Evolutionary conservation across 2,329 filamentous ascomycete species (phyloP), one percentile per base, ranked within the genome.

Genomic region (Pseudocercospora eumusae): DNA sequence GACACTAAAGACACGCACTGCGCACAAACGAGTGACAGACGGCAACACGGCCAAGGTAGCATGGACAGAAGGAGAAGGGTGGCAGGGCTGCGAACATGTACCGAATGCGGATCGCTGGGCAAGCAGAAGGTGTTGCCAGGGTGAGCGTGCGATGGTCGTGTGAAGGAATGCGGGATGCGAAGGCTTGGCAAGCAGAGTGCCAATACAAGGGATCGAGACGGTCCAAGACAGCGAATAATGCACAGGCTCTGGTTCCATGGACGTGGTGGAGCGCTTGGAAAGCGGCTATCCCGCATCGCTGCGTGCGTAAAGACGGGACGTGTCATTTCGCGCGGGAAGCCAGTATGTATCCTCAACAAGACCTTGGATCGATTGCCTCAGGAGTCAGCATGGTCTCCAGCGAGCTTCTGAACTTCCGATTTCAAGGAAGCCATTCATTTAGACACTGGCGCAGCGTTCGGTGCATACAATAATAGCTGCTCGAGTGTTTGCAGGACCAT

Each of bases 161-260:
- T 13, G 25, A 20, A 58, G 60, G 60, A 62, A 62, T 62, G 60
- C 55, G 49, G 60, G 28, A 36, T 33, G 54, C 20, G 44, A 42
- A 23, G 25, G 47, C 25, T 56, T 59, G 42, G 44, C 28, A 40
- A 36, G 4, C 13, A 23, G 21, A 21, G n/a, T 20, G 21, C 44
- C 4, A 4, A 7, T 21, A 45, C n/a, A n/a, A n/a, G n/a, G n/a
- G n/a, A n/a, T 45, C 42, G 42, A 45, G n/a, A 15, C 21, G 47
- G 47, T 11, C 15, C 15, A 18, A 28, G 21, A 28, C 25, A 28
- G 47, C 23, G 47, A 52, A 20, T 52, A 18, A 28, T n/a, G 3
- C 25, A 23, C 9, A 10, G 13, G 20, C 21, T 13, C 8, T 8
- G 23, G 15, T 50, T 8, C 47, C 47, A 11, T 50, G 23, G 7